Evolutionary conservation across 176 grass and related monocot species (phyloP).

Genomic region (Eragrostis curvula): DNA sequence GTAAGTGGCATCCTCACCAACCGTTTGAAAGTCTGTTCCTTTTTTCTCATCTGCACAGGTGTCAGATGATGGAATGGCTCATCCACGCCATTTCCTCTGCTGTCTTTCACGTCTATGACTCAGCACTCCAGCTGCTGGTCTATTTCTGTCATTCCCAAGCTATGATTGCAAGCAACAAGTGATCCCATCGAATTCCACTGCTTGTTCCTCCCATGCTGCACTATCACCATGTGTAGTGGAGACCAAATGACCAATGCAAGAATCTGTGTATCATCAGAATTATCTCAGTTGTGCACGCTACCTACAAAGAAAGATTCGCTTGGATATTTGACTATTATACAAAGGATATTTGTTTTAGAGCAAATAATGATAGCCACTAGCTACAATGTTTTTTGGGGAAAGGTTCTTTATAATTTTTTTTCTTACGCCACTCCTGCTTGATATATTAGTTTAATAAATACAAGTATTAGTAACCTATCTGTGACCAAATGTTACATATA

Average conservation of each 20-base stretch:
- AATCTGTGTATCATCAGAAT: background rate
- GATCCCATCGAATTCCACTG: background rate
- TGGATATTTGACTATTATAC: no score
- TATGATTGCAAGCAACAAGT: constrained; percentile 2
- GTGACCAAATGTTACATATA: no score
- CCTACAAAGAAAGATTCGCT: no score
- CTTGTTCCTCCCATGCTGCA: background rate
- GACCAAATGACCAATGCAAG: background rate
- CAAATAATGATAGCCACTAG: no score
- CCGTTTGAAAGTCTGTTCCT: background rate
- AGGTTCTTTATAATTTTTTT: no score
- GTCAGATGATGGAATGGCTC: constrained; percentile 1
- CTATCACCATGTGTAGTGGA: background rate
- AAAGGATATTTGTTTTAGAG: no score
- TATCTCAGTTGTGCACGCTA: background rate
- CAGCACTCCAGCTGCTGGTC: background rate
- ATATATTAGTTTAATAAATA: no score
- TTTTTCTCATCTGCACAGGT: background rate
- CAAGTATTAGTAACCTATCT: no score
- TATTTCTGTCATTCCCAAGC: background rate
- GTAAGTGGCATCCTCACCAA: background rate
- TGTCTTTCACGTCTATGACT: background rate
- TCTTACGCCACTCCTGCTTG: no score
- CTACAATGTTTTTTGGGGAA: no score
- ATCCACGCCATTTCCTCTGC: constrained; percentile 3